phyloP scores from a whole-genome alignment of 1,139 yeast species.

The Protomyces inouyei region DNA sequence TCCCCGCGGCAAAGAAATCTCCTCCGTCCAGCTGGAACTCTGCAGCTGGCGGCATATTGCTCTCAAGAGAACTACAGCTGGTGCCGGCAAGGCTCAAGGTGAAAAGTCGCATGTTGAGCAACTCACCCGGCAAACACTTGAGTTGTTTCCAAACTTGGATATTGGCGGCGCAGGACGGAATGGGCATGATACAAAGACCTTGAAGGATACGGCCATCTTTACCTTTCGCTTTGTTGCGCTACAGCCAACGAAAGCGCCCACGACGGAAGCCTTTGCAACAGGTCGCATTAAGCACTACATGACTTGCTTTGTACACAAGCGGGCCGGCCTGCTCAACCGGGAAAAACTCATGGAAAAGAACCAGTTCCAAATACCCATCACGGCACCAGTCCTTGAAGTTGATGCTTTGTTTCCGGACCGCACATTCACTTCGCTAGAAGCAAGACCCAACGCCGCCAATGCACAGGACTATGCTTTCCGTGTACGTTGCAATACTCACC shows the following conservation, averaged over 20 bases:
- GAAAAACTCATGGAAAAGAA: conserved; percentile 17
- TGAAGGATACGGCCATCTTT: conserved; percentile 20
- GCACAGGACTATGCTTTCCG: conserved; percentile 6
- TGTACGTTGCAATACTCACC: conserved; percentile 23
- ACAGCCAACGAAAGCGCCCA: conserved; percentile 6
- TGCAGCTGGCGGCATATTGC: conserved; percentile 19
- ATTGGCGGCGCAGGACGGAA: conserved; percentile 3
- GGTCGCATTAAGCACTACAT: conserved; percentile 25
- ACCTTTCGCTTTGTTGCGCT: conserved; percentile 9
- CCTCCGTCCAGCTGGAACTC: conserved; percentile 14
- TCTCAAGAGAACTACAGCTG: neutral
- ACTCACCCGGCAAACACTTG: conserved; percentile 14
- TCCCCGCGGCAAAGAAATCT: conserved; percentile 18
- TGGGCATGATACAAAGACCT: conserved; percentile 16
- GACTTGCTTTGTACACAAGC: conserved; percentile 19
- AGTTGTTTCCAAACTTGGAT: conserved; percentile 13
- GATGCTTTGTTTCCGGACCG: conserved; percentile 23
- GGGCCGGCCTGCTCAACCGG: conserved; percentile 12
- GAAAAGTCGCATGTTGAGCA: conserved; percentile 19
- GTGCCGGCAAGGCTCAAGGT: too few relatives aligned
- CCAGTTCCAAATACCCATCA: conserved; percentile 16
- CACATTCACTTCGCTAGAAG: conserved; percentile 5
- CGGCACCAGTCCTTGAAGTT: conserved; percentile 8
- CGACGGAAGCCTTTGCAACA: conserved; percentile 16
- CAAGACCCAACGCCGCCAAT: conserved; percentile 15